Base-by-base conservation (phyloP, 116 monocot genomes). In the Phalaenopsis hybrid region DNA sequence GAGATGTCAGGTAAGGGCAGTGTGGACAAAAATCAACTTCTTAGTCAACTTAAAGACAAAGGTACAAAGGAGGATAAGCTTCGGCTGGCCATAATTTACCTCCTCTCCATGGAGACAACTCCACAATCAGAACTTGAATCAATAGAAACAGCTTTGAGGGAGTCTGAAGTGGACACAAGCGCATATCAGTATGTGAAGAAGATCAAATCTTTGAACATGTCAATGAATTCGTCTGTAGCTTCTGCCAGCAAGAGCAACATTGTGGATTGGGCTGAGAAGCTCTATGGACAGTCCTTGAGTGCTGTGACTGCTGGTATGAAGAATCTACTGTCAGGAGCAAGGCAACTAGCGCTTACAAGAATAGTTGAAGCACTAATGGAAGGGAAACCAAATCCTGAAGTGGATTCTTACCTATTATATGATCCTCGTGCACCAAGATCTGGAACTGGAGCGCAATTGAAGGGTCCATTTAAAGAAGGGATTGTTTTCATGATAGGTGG, bases 401-500 rank as follows among this genome's bases (percentile, higher is more conserved):
- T 96, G 69, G 96, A 96, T 81, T 82, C 86, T 28, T 96, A 94
- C 78, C 87, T 94, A n/a, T 44, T 90, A 11, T 94, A 94, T 55
- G 96, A 96, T 85, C 96, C 96, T n/a, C 83, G 96, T 63, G 86
- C 94, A 41, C 90, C 94, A 33, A 91, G 87, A 79, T 87, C 91
- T 0, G 93, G 92, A 44, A 72, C 89, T 58, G 87, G 85, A 4
- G 87, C 86, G 43, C 87, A 89, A 46, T 80, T 88, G 83, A 94
- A 83, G 83, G 96, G 96, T 34, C 94, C 96, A 37, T 96, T 96
- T 70, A 96, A 91, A 83, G 94, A 96, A 83, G 94, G 88, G 31
- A 94, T 96, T 83, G 96, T 94, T 28, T 94, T 96, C 81, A 96
- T 96, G 96, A 96, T 94, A 44, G 96, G 96, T 33, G 92, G 96